Conservation (phyloP, 1,284 basidiomycete species). For the Wolfiporia cocos region DNA sequence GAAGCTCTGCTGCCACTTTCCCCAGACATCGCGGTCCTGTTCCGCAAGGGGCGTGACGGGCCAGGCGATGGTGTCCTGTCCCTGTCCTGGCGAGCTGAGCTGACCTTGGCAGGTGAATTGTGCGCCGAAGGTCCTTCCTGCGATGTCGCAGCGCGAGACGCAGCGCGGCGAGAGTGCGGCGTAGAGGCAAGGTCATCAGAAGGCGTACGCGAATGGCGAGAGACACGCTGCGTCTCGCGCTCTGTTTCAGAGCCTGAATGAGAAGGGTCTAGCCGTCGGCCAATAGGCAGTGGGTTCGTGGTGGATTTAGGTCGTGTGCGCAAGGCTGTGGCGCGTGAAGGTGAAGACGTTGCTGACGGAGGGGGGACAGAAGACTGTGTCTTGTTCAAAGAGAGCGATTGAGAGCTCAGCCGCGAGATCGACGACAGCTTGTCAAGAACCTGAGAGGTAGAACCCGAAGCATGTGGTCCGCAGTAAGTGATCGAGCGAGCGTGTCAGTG, state of each 20-base stretch:
- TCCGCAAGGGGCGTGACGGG: conserved; percentile 37
- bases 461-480: background rate
- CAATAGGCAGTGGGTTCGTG: conserved; percentile 7
- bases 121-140: too few relatives aligned
- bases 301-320: conserved; percentile 19
- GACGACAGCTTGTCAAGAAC: conserved; percentile 63
- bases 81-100: conserved; percentile 18
- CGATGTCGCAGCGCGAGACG: too few relatives aligned
- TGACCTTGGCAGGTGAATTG: conserved; percentile 42
- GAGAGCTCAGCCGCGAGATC: conserved; percentile 17
- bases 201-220: conserved; percentile 30
- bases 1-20: conserved; percentile 15
- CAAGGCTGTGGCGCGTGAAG: conserved; percentile 25
- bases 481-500: background rate
- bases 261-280: conserved; percentile 20
- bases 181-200: conserved; percentile 36
- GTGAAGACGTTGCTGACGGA: conserved; percentile 23
- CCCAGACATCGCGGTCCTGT: conserved; percentile 29
- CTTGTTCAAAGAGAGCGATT: conserved; percentile 21
- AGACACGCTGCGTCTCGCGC: conserved; percentile 45
- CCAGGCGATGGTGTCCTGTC: conserved; percentile 28
- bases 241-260: conserved; percentile 75
- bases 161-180: conserved; percentile 30
- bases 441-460: conserved; percentile 26
- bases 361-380: conserved; percentile 18